These are phyloP conservation scores for Phyllosticta citribraziliensis DNA, from an alignment of 2,329 filamentous ascomycete species.

Conservation along the genomic window DNA sequence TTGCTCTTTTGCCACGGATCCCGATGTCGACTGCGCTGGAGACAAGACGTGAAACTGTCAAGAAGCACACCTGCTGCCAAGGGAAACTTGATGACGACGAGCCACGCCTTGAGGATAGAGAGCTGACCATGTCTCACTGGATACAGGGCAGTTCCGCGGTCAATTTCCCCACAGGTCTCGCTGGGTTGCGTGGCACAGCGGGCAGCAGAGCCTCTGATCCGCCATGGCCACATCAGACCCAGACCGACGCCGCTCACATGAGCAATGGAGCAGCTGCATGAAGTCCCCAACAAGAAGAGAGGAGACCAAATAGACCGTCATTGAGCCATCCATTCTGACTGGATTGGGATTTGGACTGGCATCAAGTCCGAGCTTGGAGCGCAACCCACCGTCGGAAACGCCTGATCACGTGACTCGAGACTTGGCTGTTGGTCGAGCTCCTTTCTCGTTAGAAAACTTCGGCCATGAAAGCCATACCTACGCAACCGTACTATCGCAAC, in stretches of 20 bases:
- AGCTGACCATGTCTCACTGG: not conserved
- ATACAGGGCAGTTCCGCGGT: not conserved
- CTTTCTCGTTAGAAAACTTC: slow-evolving; percentile 10
- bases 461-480: not conserved
- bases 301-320: not conserved
- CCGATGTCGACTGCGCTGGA: slow-evolving; percentile 6
- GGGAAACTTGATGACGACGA: not conserved
- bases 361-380: not conserved
- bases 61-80: not conserved
- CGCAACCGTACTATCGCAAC: slow-evolving; percentile 5
- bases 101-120: not conserved
- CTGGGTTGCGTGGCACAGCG: not conserved
- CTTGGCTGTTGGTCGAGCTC: slow-evolving; percentile 2
- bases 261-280: not conserved
- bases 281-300: not conserved
- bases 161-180: not conserved
- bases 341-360: not conserved
- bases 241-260: not conserved
- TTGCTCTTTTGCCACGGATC: slow-evolving; percentile 6
- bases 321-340: not conserved
- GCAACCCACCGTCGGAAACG: slow-evolving; percentile 4
- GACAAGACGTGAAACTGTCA: slow-evolving; percentile 6
- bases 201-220: not conserved
- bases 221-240: not conserved
- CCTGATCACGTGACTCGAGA: slow-evolving; percentile 6